Conservation (phyloP, 257 asterid genomes). For the Solanum bulbocastanum region DNA sequence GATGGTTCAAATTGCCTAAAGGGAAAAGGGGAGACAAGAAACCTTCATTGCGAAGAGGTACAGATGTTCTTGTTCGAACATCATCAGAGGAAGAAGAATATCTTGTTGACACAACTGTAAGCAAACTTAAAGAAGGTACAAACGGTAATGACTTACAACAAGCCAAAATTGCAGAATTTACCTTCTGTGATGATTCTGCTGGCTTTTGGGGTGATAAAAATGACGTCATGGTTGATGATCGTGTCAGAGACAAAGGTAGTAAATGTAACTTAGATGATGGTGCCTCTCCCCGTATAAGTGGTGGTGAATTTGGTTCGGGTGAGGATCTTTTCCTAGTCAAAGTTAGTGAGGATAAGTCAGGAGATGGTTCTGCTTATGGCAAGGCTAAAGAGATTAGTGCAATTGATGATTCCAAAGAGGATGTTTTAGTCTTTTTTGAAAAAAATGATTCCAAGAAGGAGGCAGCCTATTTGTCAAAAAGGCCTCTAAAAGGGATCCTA, state of each 20-base stretch:
- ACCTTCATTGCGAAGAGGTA: constrained; percentile 5
- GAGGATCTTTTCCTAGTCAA: background rate
- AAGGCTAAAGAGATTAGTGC: background rate
- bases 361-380: constrained; percentile 7
- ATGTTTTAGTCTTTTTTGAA: background rate
- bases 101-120: background rate
- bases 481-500: constrained; percentile 54
- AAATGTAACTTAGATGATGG: background rate
- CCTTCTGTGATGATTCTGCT: background rate
- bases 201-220: background rate
- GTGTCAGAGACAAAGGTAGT: background rate
- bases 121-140: background rate
- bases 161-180: constrained; percentile 3
- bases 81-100: constrained; percentile 12
- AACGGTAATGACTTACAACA: constrained; percentile 2
- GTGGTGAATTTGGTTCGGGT: background rate
- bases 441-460: background rate
- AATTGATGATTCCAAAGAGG: background rate
- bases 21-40: constrained; percentile 20
- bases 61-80: constrained; percentile 5
- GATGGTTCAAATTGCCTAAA: constrained; percentile 51
- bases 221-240: background rate
- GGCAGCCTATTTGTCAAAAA: constrained; percentile 3
- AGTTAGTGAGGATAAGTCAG: background rate
- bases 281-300: background rate